Evolutionary conservation across 2,329 filamentous ascomycete genomes (phyloP).

Genomic region (Verticillium zaregamsianum): DNA sequence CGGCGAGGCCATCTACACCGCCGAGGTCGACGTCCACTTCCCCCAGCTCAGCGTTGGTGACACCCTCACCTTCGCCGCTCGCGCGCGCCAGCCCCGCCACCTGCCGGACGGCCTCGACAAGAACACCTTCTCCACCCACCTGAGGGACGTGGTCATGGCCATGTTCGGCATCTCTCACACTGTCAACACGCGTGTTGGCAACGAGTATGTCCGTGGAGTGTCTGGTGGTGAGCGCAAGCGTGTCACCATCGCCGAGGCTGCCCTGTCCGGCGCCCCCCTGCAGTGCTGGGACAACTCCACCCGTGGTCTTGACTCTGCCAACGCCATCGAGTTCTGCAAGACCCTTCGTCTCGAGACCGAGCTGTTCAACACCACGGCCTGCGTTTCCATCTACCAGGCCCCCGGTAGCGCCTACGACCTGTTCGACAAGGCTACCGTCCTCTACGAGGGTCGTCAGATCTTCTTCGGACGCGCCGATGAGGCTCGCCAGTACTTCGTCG

Average conservation of each 20-base stretch:
- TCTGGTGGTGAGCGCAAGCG: conserved; percentile 70
- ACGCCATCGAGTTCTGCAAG: conserved; percentile 71
- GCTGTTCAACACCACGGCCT: conserved; percentile 60
- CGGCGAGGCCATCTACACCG: conserved; percentile 83
- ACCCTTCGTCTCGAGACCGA: conserved; percentile 65
- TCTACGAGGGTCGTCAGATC: conserved; percentile 60
- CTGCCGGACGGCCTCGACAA: conserved; percentile 55
- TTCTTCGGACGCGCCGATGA: conserved; percentile 57
- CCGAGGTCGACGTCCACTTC: conserved; percentile 80
- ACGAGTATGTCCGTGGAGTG: conserved; percentile 71
- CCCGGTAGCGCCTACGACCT: conserved; percentile 60
- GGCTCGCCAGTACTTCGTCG: conserved; percentile 62
- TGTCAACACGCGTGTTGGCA: conserved; percentile 67
- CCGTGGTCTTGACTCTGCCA: conserved; percentile 69
- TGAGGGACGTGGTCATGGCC: conserved; percentile 70
- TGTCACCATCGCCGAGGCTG: conserved; percentile 59
- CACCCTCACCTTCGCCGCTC: conserved; percentile 73
- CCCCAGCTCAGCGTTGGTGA: conserved; percentile 73
- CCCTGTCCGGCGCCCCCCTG: conserved; percentile 55
- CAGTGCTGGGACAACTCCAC: conserved; percentile 71
- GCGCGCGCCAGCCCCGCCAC: conserved; percentile 60
- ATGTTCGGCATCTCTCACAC: conserved; percentile 73
- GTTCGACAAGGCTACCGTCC: conserved; percentile 55
- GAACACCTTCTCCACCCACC: conserved; percentile 53
- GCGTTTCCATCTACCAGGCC: conserved; percentile 72